Evolutionary conservation across 208 protist species (phyloP).

Genomic region (Trichomonas gallinae): DNA sequence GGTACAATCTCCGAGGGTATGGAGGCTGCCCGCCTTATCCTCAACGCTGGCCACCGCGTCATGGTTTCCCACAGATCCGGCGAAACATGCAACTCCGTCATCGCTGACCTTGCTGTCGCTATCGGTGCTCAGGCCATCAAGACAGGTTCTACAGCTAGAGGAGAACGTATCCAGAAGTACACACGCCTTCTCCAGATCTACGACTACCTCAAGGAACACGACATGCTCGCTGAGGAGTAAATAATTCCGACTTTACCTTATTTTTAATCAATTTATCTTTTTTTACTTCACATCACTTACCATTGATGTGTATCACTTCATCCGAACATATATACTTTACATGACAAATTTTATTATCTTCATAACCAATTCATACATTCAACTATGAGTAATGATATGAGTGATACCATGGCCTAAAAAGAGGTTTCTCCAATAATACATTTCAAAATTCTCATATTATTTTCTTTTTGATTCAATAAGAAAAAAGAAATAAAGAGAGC

Average conservation of each 20-base stretch:
- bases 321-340: too few species aligned
- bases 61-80: constrained; percentile 87
- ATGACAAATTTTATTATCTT: too few species aligned
- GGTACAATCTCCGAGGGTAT: constrained; percentile 81
- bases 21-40: constrained; percentile 63
- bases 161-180: constrained; percentile 73
- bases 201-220: constrained; percentile 64
- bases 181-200: constrained; percentile 97
- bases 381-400: too few species aligned
- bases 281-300: too few species aligned
- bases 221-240: background rate
- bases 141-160: constrained; percentile 85
- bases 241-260: background rate
- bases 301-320: too few species aligned
- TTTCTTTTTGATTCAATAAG: too few species aligned
- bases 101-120: constrained; percentile 90
- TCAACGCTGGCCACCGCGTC: constrained; percentile 53
- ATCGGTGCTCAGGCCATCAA: constrained; percentile 89
- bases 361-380: too few species aligned
- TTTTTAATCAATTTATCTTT: too few species aligned
- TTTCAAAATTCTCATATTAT: too few species aligned
- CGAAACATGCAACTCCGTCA: constrained; percentile 89
- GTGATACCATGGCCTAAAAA: too few species aligned
- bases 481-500: too few species aligned
- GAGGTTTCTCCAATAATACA: too few species aligned